These are phyloP conservation scores for Vicia villosa DNA, from an alignment of 306 rosid species.

Conservation along the genomic window DNA sequence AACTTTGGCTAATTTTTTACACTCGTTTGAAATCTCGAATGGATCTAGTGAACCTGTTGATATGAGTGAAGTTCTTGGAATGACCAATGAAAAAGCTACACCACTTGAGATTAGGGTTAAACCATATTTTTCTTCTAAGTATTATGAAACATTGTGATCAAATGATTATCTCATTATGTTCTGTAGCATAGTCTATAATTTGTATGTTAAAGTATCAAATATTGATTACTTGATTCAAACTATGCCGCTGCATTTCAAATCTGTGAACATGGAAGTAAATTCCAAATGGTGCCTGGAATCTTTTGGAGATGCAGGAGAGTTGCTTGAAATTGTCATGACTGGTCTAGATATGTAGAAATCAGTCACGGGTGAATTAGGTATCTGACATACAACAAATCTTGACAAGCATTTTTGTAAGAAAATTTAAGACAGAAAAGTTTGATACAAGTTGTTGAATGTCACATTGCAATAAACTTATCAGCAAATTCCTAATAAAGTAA, in stretches of 20 bases:
- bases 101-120: slow-evolving; percentile 27
- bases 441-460: not conserved
- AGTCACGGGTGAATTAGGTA: slow-evolving; percentile 27
- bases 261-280: slow-evolving; percentile 15
- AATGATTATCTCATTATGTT: not conserved
- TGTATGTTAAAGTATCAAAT: not conserved
- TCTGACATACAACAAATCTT: too few species aligned
- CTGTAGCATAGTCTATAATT: not conserved
- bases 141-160: slow-evolving; percentile 15
- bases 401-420: too few species aligned
- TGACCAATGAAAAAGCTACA: slow-evolving; percentile 17
- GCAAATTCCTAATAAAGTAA: not conserved
- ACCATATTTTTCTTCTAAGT: slow-evolving; percentile 13
- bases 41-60: slow-evolving; percentile 4
- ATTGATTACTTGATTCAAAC: slow-evolving; percentile 21
- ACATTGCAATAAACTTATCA: not conserved
- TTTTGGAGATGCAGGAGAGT: slow-evolving; percentile 13
- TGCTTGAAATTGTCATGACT: slow-evolving; percentile 26
- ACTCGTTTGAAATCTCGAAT: slow-evolving; percentile 17
- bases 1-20: slow-evolving; percentile 25
- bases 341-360: slow-evolving; percentile 67
- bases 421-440: too few species aligned
- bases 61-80: slow-evolving; percentile 14
- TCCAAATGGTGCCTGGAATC: slow-evolving; percentile 32
- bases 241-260: slow-evolving; percentile 26